Base-by-base conservation (phyloP, 345 rosid species). In the Camelina neglecta region DNA sequence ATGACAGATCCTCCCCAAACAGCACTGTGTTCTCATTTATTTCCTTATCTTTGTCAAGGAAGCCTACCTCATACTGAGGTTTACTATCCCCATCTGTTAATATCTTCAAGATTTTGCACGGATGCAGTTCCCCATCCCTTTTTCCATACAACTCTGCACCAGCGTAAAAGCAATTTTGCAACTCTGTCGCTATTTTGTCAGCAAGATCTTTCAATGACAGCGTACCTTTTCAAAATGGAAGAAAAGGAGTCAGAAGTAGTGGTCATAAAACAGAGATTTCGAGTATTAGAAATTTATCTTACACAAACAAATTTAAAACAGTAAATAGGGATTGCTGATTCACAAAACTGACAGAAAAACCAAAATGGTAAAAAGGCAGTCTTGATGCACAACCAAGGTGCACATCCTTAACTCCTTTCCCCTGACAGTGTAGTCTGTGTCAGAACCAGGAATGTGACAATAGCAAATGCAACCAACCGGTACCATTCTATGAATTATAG, bases 161-260 rank as follows among this genome's bases (percentile, higher is more conserved):
- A 58, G 80, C 83, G 80, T 78, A 85, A 56, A 84, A 83, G 71
- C 71, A 59, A 48, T 81, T 86, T 77, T 83, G 86, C 76, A 95
- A 80, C 75, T 95, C 86, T 56, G 76, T 64, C 44, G 87, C 84
- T 74, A 92, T 76, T 72, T 75, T 73, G 75, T 87, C 90, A 4
- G 96, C 92, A 59, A 95, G 97, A 81, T 92, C 98, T 81, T 86
- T 93, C 83, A 93, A 75, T 20, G 99, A 82, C 61, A 90, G 89
- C 82, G 84, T 88, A 76, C 97, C 98, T 95, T 81, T 67, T 73
- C 75, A 78, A 86, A 72, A 59, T 50, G 65, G 53, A 42, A 18
- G 51, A 67, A 57, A 61, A 51, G 21, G 45, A 23, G 56, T 72
- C 9, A 51, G 63, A 60, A 18, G 60, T 36, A 70, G 18, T 35